Evolutionary conservation across 2,329 filamentous ascomycete species (phyloP).

Genomic region (Curvularia verruculosa): DNA sequence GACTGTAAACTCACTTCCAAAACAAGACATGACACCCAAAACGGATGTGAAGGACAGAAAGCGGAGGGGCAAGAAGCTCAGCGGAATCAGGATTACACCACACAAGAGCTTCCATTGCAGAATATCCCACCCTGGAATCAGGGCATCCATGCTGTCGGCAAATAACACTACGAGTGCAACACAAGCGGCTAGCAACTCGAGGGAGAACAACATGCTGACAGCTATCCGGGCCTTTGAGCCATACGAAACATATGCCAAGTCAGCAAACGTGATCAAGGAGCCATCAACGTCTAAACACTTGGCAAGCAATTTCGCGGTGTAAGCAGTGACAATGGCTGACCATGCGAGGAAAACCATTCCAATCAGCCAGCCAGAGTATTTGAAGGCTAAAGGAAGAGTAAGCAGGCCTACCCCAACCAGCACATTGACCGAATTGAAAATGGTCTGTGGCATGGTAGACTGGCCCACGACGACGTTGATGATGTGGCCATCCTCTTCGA

Average conservation of each 20-base stretch:
- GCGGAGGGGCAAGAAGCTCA: constrained; percentile 84
- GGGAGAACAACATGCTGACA: constrained; percentile 83
- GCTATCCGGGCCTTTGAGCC: constrained; percentile 79
- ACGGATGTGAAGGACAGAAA: constrained; percentile 89
- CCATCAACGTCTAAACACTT: constrained; percentile 88
- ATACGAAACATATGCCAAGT: constrained; percentile 89
- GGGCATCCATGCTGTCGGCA: constrained; percentile 82
- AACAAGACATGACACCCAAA: constrained; percentile 87
- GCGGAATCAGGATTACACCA: constrained; percentile 75
- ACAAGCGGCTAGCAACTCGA: constrained; percentile 86
- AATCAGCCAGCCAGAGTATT: constrained; percentile 85
- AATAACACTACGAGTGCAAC: constrained; percentile 93
- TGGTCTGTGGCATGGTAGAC: constrained; percentile 92
- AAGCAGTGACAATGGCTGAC: constrained; percentile 77
- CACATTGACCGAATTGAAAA: constrained; percentile 96
- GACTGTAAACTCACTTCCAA: constrained; percentile 72
- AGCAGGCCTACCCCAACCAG: constrained; percentile 89
- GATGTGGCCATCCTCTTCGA: constrained; percentile 82
- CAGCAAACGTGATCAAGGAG: constrained; percentile 90
- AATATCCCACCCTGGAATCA: constrained; percentile 74
- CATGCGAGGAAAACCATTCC: constrained; percentile 77
- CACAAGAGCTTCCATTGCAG: constrained; percentile 86
- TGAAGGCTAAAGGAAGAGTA: constrained; percentile 85
- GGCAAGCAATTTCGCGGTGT: constrained; percentile 83
- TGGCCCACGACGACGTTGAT: constrained; percentile 86